These are phyloP conservation scores for Schizopora paradoxa DNA, from an alignment of 1,284 basidiomycete genomes.

Conservation along the genomic window DNA sequence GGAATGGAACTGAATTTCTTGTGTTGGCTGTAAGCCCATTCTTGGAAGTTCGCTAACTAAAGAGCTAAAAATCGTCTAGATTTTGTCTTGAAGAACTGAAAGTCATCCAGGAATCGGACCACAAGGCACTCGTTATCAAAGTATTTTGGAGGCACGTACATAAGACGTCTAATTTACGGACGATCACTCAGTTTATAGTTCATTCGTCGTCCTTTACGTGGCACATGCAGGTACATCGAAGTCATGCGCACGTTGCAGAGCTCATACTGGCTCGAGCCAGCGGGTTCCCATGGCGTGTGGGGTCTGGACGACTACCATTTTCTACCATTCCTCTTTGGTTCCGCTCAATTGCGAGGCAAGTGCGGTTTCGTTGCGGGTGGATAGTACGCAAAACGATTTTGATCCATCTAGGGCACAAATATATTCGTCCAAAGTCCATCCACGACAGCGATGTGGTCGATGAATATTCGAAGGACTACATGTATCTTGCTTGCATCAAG, in stretches of 20 bases:
- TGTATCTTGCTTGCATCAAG: constrained; percentile 94
- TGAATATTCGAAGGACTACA: constrained; percentile 89
- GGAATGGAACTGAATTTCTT: constrained; percentile 99
- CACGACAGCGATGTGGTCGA: constrained; percentile 92
- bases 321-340: constrained; percentile 89
- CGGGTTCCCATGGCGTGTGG: constrained; percentile 98
- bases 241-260: constrained; percentile 91
- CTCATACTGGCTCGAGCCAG: constrained; percentile 96
- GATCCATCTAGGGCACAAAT: constrained; percentile 66
- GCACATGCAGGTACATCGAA: constrained; percentile 63
- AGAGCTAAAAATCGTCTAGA: constrained; percentile 35
- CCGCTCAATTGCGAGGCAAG: constrained; percentile 73
- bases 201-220: neutral
- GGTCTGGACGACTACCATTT: constrained; percentile 98
- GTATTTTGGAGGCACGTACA: constrained; percentile 82
- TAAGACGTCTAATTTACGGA: neutral
- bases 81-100: constrained; percentile 78
- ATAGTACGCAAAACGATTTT: neutral
- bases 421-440: constrained; percentile 88
- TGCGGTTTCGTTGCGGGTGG: constrained; percentile 1
- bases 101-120: constrained; percentile 63
- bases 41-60: neutral
- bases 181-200: neutral
- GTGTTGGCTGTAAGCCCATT: constrained; percentile 82
- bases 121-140: constrained; percentile 72